Percentiles rank a stretch among this genome's conserved stretches.
Evolutionary conservation across 345 rosid species (phyloP).

Genomic region (Leavenworthia alabamica): DNA sequence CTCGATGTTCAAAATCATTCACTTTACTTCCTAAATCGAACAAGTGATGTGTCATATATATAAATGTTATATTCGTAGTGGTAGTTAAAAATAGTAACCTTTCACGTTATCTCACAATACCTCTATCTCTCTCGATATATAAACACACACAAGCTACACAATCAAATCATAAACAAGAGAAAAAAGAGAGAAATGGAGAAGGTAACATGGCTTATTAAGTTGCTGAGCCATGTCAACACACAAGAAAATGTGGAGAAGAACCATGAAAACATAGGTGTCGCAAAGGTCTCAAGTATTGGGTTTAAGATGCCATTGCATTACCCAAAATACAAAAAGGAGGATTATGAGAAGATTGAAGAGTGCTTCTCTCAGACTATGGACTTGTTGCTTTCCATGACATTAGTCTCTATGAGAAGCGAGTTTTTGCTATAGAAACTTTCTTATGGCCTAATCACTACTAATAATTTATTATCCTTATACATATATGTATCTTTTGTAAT

Average conservation of each 20-base stretch:
- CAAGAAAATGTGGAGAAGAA: conserved; percentile 21
- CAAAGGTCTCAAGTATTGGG: conserved; percentile 8
- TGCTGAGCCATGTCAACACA: conserved; percentile 30
- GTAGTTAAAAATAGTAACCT: neutral
- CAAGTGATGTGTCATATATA: conserved; percentile 10
- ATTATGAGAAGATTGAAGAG: conserved; percentile 69
- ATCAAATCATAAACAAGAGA: neutral
- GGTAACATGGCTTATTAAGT: conserved; percentile 45
- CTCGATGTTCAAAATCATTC: no score
- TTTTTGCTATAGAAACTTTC: conserved; percentile 52
- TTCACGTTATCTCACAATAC: neutral
- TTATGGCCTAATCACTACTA: conserved; percentile 40
- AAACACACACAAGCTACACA: neutral
- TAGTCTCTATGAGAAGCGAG: conserved; percentile 47
- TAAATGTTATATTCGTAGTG: neutral
- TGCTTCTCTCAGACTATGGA: conserved; percentile 57
- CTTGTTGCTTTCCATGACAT: conserved; percentile 29
- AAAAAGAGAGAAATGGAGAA: conserved; percentile 21
- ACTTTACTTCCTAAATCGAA: neutral
- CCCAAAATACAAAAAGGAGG: conserved; percentile 51
- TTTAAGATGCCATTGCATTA: conserved; percentile 68
- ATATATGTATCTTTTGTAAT: no score
- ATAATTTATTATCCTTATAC: no score
- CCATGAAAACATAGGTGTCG: conserved; percentile 10
- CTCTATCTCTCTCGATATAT: neutral